Evolutionary conservation across 1,284 basidiomycete genomes (phyloP).

Genomic region (Mycosarcoma mackinlayi): DNA sequence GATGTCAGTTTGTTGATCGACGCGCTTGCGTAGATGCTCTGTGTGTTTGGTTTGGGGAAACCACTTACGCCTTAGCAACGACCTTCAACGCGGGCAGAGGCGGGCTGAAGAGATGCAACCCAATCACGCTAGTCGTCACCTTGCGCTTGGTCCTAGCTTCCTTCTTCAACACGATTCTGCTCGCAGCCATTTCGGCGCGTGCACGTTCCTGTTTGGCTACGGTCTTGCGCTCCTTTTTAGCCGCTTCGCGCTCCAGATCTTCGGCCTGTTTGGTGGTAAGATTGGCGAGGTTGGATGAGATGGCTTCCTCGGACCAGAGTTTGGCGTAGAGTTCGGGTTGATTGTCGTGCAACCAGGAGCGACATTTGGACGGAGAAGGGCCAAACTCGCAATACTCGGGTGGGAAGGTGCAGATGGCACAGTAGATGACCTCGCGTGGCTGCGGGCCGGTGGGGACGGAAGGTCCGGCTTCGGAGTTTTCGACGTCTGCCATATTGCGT

Average conservation of each 20-base stretch:
- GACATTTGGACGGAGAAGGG: conserved; percentile 60
- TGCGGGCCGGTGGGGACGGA: conserved; percentile 40
- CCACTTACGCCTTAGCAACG: conserved; percentile 63
- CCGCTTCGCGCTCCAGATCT: conserved; percentile 62
- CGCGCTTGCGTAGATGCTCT: too few species aligned
- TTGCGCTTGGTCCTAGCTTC: conserved; percentile 66
- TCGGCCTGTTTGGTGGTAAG: conserved; percentile 65
- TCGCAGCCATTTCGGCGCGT: conserved; percentile 54
- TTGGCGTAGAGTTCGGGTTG: conserved; percentile 53
- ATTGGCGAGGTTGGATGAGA: conserved; percentile 57
- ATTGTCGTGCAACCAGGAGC: conserved; percentile 54
- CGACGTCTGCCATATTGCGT: conserved; percentile 28
- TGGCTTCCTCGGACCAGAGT: conserved; percentile 63
- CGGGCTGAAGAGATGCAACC: conserved; percentile 64
- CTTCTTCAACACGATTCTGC: conserved; percentile 61
- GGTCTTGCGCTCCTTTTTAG: conserved; percentile 65
- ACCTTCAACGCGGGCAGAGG: conserved; percentile 65
- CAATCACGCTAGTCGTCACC: conserved; percentile 62
- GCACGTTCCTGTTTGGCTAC: conserved; percentile 66
- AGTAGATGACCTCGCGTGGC: conserved; percentile 55
- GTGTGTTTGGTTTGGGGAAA: not conserved
- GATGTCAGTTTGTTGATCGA: not conserved
- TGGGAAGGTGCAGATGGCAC: conserved; percentile 64
- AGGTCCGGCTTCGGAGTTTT: conserved; percentile 40
- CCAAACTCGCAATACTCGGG: conserved; percentile 68